Percentiles rank a stretch among this genome's conserved stretches.
Conservation (phyloP, 2,329 filamentous ascomycete genomes). For the Verticillium zaregamsianum region DNA sequence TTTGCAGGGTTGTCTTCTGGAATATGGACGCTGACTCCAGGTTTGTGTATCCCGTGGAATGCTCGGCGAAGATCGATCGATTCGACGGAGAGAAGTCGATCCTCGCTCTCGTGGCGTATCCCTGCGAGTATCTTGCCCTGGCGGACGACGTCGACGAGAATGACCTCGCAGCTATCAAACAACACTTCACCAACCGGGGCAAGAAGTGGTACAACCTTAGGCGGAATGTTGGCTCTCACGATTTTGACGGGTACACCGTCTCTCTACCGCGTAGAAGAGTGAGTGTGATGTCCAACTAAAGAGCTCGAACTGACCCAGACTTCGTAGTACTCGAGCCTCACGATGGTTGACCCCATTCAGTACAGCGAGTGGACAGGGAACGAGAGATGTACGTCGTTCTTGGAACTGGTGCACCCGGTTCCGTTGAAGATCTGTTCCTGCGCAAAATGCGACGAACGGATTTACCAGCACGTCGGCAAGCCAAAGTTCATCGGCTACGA, state of each 20-base stretch:
- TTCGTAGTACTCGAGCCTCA: background rate
- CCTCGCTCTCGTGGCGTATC: conserved; percentile 3
- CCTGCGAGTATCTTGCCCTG: conserved; percentile 9
- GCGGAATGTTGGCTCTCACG: background rate
- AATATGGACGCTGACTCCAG: conserved; percentile 1
- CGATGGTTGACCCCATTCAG: conserved; percentile 1
- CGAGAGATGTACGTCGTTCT: background rate
- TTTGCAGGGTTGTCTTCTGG: background rate
- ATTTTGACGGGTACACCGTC: conserved; percentile 9
- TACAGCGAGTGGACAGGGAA: background rate
- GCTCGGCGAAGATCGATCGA: background rate
- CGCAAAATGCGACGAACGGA: conserved; percentile 2
- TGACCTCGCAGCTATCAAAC: background rate
- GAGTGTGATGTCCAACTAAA: background rate
- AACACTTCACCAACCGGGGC: conserved; percentile 8
- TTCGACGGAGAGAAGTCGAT: conserved; percentile 12
- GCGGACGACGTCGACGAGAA: background rate
- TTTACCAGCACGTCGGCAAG: conserved; percentile 4
- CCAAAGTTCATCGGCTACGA: conserved; percentile 7
- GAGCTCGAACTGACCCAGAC: background rate
- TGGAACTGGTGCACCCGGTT: background rate
- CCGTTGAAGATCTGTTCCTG: conserved; percentile 9
- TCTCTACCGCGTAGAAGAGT: background rate
- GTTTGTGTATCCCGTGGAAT: conserved; percentile 1
- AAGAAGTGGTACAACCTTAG: conserved; percentile 9